These are phyloP conservation scores for Botrytis hyacinthi DNA, from an alignment of 2,329 filamentous ascomycete genomes.

Conservation along the genomic window DNA sequence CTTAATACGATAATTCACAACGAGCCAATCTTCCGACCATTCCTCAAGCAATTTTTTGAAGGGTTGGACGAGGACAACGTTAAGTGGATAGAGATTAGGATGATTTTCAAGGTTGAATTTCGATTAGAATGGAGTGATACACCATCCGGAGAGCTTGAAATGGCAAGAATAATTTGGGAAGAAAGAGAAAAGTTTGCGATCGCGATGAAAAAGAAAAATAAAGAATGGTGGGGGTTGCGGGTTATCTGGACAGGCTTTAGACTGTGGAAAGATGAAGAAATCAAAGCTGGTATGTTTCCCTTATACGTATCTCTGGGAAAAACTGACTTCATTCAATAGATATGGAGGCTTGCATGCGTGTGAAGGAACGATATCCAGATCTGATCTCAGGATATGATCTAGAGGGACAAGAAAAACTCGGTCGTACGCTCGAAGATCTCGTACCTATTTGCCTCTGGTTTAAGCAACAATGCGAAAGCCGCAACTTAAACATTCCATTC, in stretches of 20 bases:
- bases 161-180: conserved; percentile 58
- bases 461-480: conserved; percentile 70
- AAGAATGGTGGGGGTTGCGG: conserved; percentile 75
- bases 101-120: conserved; percentile 59
- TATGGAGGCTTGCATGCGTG: conserved; percentile 81
- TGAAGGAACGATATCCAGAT: conserved; percentile 73
- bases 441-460: conserved; percentile 88
- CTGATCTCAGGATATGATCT: conserved; percentile 83
- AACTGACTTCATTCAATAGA: conserved; percentile 38
- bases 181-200: conserved; percentile 66
- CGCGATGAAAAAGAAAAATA: conserved; percentile 69
- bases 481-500: conserved; percentile 78
- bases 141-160: conserved; percentile 37
- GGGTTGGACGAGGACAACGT: conserved; percentile 74
- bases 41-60: conserved; percentile 66
- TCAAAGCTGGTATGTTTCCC: conserved; percentile 55
- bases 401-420: conserved; percentile 79
- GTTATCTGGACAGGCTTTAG: conserved; percentile 80
- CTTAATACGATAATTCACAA: conserved; percentile 75
- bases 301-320: not conserved
- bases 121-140: conserved; percentile 48
- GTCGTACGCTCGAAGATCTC: conserved; percentile 69
- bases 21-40: conserved; percentile 81
- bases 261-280: conserved; percentile 54
- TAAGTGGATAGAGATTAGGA: conserved; percentile 75